These are phyloP conservation scores for Magnolia kwangsiensis DNA, from an alignment of 164 flowering plant species.

Conservation along the genomic window DNA sequence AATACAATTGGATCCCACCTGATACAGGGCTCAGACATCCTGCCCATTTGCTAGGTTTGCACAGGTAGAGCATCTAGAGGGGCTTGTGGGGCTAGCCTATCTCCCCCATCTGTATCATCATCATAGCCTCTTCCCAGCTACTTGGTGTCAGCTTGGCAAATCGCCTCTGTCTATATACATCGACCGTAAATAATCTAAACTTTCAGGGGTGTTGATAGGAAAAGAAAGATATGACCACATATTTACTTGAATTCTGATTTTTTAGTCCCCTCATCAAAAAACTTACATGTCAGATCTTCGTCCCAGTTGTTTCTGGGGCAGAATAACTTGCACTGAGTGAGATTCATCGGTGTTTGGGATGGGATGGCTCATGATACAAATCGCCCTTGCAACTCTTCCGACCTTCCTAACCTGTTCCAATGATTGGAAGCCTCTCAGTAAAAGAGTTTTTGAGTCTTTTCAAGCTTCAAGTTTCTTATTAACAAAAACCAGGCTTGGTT, in stretches of 20 bases:
- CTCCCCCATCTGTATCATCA: not conserved
- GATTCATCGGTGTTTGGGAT: conserved; percentile 82
- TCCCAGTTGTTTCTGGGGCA: conserved; percentile 90
- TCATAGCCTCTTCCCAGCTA: not conserved
- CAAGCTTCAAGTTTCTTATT: not conserved
- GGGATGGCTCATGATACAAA: conserved; percentile 96
- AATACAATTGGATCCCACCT: not conserved
- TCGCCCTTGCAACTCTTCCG: conserved; percentile 91
- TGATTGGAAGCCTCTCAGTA: not conserved
- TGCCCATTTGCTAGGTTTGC: too few relatives aligned
- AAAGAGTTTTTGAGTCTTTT: not conserved
- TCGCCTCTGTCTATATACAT: not conserved
- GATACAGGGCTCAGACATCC: not conserved
- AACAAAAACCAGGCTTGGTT: not conserved
- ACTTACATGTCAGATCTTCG: conserved; percentile 91
- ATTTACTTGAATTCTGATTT: not conserved
- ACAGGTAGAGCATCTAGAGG: too few relatives aligned
- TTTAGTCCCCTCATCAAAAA: not conserved
- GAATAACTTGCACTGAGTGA: conserved; percentile 83
- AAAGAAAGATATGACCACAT: not conserved
- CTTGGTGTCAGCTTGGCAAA: not conserved
- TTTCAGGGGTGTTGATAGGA: not conserved
- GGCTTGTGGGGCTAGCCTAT: too few relatives aligned
- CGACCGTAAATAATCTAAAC: not conserved
- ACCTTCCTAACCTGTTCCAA: conserved; percentile 77